phyloP scores from a whole-genome alignment of 2,329 filamentous ascomycete species.

The Coniochaeta hoffmannii region DNA sequence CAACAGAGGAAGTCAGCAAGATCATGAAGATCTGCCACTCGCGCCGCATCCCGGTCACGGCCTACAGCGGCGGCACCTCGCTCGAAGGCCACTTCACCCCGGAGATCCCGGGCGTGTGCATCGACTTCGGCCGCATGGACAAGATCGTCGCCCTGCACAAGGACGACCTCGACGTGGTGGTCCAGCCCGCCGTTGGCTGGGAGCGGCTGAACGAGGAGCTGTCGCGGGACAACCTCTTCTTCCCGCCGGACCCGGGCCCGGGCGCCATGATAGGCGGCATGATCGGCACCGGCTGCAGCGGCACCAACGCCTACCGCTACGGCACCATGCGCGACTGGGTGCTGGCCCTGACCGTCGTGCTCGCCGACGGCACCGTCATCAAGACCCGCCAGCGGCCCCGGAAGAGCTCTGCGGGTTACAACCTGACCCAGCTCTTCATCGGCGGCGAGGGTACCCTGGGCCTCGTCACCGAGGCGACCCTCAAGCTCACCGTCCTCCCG shows the following conservation, averaged over 20 bases:
- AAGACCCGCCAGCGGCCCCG: constrained; percentile 82
- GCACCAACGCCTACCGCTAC: constrained; percentile 87
- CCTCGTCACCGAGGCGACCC: constrained; percentile 81
- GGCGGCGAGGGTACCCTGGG: constrained; percentile 89
- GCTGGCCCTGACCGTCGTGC: constrained; percentile 73
- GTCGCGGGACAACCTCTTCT: constrained; percentile 69
- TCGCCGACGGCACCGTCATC: constrained; percentile 84
- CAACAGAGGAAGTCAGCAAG: constrained; percentile 75
- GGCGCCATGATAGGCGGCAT: constrained; percentile 90
- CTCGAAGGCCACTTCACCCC: constrained; percentile 84
- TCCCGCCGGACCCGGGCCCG: constrained; percentile 85
- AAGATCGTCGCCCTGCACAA: constrained; percentile 70
- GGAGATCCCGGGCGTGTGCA: constrained; percentile 73
- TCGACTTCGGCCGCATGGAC: constrained; percentile 84
- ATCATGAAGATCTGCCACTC: constrained; percentile 85
- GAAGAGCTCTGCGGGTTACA: constrained; percentile 88
- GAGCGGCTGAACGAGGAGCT: constrained; percentile 76
- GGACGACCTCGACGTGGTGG: constrained; percentile 67
- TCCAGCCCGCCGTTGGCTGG: constrained; percentile 81
- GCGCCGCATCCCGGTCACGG: constrained; percentile 75
- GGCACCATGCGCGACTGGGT: constrained; percentile 97
- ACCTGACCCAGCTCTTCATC: constrained; percentile 82
- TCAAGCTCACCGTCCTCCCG: constrained; percentile 79
- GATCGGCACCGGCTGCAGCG: constrained; percentile 66
- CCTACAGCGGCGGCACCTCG: constrained; percentile 81